phyloP scores from a whole-genome alignment of 441 rosid genomes.

The Capsella rubella region DNA sequence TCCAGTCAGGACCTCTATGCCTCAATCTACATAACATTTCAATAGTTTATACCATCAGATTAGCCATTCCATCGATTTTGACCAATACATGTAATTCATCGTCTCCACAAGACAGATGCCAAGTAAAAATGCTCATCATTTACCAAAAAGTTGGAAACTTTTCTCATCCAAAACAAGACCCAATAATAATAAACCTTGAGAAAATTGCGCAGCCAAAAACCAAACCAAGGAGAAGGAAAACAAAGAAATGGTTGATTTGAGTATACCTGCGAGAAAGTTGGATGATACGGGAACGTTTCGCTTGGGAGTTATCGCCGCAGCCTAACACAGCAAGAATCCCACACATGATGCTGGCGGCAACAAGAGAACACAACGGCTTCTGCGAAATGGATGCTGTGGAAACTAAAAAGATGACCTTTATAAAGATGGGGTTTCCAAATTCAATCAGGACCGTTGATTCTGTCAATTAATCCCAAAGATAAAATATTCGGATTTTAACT shows the following conservation, averaged over 20 bases:
- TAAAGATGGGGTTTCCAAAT: neutral
- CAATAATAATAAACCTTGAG: conserved; percentile 9
- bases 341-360: conserved; percentile 69
- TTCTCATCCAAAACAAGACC: neutral
- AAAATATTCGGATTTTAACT: conserved; percentile 29
- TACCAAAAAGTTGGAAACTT: neutral
- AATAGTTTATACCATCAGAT: conserved; percentile 1
- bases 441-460: conserved; percentile 56
- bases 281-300: conserved; percentile 93
- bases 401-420: conserved; percentile 21
- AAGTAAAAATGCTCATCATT: neutral
- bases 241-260: neutral
- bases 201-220: conserved; percentile 20
- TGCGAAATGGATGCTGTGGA: conserved; percentile 12
- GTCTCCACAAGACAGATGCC: neutral
- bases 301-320: conserved; percentile 82
- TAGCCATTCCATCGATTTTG: neutral
- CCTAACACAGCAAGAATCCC: conserved; percentile 95
- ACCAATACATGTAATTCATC: neutral
- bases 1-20: conserved; percentile 99
- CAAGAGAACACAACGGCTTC: conserved; percentile 21
- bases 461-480: conserved; percentile 15
- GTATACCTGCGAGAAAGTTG: conserved; percentile 84
- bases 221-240: conserved; percentile 1
- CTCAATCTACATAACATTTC: conserved; percentile 58